Conservation (phyloP, 257 asterid genomes). For the Phtheirospermum japonicum region DNA sequence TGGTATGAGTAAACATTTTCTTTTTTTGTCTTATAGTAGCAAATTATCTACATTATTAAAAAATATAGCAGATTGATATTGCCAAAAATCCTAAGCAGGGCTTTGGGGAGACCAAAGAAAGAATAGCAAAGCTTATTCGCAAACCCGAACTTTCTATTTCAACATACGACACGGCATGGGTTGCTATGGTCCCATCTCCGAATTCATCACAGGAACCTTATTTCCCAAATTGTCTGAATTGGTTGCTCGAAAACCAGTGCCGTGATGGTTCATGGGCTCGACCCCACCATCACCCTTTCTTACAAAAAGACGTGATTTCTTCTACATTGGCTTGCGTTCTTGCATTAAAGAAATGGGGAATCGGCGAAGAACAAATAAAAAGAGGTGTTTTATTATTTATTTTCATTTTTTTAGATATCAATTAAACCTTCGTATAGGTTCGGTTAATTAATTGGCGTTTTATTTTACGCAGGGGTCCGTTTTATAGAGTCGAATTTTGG, state of each 20-base stretch:
- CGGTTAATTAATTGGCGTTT: slow-evolving; percentile 10
- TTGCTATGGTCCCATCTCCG: slow-evolving; percentile 95
- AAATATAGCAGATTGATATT: not conserved
- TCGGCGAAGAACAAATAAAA: slow-evolving; percentile 58
- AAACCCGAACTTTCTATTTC: slow-evolving; percentile 62
- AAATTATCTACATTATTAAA: not conserved
- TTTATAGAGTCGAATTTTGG: slow-evolving; percentile 62
- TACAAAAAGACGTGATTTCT: slow-evolving; percentile 68
- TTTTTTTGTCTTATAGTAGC: slow-evolving; percentile 3
- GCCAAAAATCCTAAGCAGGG: slow-evolving; percentile 34
- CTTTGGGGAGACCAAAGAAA: slow-evolving; percentile 50
- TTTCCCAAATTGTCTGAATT: slow-evolving; percentile 66
- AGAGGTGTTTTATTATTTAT: slow-evolving; percentile 39
- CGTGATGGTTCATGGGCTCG: slow-evolving; percentile 87
- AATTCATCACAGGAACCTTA: slow-evolving; percentile 53
- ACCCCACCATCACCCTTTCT: slow-evolving; percentile 56
- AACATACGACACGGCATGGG: slow-evolving; percentile 95
- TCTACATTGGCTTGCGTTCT: slow-evolving; percentile 88
- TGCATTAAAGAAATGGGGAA: slow-evolving; percentile 81
- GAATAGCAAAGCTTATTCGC: slow-evolving; percentile 50
- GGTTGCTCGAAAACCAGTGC: slow-evolving; percentile 77
- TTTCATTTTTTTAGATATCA: not conserved
- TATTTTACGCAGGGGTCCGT: slow-evolving; percentile 44
- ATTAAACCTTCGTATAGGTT: not conserved
- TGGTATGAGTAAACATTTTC: slow-evolving; percentile 21